These are phyloP conservation scores for Plenodomus biglobosus DNA, from an alignment of 2,329 filamentous ascomycete genomes.

Conservation along the genomic window DNA sequence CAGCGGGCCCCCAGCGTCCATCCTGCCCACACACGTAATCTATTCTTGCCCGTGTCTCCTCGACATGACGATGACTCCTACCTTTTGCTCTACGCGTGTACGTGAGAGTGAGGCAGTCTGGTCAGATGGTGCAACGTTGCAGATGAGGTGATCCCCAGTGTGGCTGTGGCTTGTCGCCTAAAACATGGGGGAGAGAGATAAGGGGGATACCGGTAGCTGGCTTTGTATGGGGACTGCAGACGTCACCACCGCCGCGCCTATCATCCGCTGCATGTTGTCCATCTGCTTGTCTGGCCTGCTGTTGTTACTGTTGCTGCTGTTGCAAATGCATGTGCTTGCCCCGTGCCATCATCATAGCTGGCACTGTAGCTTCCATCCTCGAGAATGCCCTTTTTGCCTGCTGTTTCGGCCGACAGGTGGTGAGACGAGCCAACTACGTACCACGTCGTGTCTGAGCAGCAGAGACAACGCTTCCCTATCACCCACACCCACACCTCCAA, in stretches of 20 bases:
- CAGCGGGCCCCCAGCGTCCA: conserved; percentile 9
- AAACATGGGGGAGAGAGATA: conserved; percentile 5
- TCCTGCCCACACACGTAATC: neutral
- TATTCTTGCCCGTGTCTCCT: no score
- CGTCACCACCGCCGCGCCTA: neutral
- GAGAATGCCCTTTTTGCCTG: conserved; percentile 2
- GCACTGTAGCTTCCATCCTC: no score
- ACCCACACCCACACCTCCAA: neutral
- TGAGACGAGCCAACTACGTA: conserved; percentile 14
- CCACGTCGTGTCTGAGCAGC: conserved; percentile 1
- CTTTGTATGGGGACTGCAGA: neutral
- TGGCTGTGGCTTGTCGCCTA: conserved; percentile 3
- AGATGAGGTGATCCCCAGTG: conserved; percentile 6
- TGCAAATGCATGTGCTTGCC: conserved; percentile 2
- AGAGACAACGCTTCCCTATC: neutral
- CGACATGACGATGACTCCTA: no score
- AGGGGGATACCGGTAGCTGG: neutral
- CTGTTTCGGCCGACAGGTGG: conserved; percentile 5
- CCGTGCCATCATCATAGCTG: conserved; percentile 3
- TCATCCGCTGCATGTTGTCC: neutral
- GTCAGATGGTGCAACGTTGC: conserved; percentile 16
- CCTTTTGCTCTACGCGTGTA: conserved; percentile 8
- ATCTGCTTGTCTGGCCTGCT: conserved; percentile 4
- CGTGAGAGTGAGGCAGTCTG: conserved; percentile 15
- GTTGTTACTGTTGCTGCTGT: no score